phyloP scores from a whole-genome alignment of 1,139 yeast genomes.

The Hanseniaspora uvarum region DNA sequence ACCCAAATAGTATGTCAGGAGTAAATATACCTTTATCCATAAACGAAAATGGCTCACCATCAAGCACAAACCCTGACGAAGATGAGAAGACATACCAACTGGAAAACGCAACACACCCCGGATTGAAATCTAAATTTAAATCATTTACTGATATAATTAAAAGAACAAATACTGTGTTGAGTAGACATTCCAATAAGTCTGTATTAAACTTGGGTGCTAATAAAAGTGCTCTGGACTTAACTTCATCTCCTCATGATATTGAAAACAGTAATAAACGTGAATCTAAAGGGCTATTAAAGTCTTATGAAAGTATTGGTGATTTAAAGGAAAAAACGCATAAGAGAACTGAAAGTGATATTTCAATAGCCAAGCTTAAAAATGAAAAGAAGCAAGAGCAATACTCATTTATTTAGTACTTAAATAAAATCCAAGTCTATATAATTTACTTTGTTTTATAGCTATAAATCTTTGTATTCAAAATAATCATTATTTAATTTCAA shows the following conservation, averaged over 20 bases:
- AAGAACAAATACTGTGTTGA: slow-evolving; percentile 12
- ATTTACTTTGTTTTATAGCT: not conserved
- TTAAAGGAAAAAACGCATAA: slow-evolving; percentile 1
- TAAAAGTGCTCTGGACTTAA: not conserved
- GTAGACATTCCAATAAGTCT: slow-evolving; percentile 11
- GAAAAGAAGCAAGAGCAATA: slow-evolving; percentile 11
- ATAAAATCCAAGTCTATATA: not conserved
- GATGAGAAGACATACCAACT: slow-evolving; percentile 18
- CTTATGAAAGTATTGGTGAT: slow-evolving; percentile 1
- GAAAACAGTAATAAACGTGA: not conserved
- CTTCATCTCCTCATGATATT: not conserved
- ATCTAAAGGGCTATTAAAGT: not conserved
- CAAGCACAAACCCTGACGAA: slow-evolving; percentile 21
- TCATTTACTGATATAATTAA: slow-evolving; percentile 16
- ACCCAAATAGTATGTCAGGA: not conserved
- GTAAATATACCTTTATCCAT: not conserved
- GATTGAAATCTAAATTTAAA: slow-evolving; percentile 12
- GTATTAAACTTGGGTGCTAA: not conserved
- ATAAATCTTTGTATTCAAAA: slow-evolving; percentile 14
- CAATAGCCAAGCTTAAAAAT: slow-evolving; percentile 1
- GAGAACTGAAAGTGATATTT: slow-evolving; percentile 13
- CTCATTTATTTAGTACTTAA: not conserved
- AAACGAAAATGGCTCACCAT: slow-evolving; percentile 1
- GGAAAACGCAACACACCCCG: not conserved
- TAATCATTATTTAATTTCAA: slow-evolving; percentile 10